phyloP scores from a whole-genome alignment of 805 yeast species.

The Pichia sporocuriosa region DNA sequence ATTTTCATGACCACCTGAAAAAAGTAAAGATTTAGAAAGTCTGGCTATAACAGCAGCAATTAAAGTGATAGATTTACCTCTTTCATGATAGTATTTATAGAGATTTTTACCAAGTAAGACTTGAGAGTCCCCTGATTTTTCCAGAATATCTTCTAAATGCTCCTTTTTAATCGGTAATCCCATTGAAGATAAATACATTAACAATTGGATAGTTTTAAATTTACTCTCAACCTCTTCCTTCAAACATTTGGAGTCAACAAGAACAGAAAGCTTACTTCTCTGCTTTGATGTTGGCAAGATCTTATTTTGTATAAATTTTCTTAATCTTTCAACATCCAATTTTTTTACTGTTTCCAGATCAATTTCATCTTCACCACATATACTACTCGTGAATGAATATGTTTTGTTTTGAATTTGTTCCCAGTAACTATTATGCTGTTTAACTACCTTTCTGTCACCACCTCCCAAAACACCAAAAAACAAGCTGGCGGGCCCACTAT shows the following conservation, averaged over 20 bases:
- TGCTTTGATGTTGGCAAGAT: constrained; percentile 32
- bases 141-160: constrained; percentile 33
- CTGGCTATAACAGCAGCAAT: constrained; percentile 21
- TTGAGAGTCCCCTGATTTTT: constrained; percentile 33
- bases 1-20: not conserved
- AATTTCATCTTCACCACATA: constrained; percentile 27
- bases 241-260: constrained; percentile 33
- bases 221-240: constrained; percentile 32
- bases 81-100: constrained; percentile 35
- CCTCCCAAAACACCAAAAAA: constrained; percentile 21
- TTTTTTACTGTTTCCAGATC: constrained; percentile 28
- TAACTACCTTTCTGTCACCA: constrained; percentile 23
- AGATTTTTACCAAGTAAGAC: constrained; percentile 34
- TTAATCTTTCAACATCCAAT: constrained; percentile 30
- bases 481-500: constrained; percentile 22
- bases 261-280: constrained; percentile 38
- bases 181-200: constrained; percentile 38
- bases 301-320: constrained; percentile 29
- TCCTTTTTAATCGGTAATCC: constrained; percentile 41
- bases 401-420: constrained; percentile 42
- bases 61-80: constrained; percentile 30
- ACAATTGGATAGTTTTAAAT: constrained; percentile 35
- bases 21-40: constrained; percentile 15
- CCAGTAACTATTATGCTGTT: constrained; percentile 41
- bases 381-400: constrained; percentile 33